A percentile compares a stretch with the other conserved stretches of the same genome.
phyloP scores from a whole-genome alignment of 495 filamentous ascomycete genomes.

The Polyplosphaeria fusca region DNA sequence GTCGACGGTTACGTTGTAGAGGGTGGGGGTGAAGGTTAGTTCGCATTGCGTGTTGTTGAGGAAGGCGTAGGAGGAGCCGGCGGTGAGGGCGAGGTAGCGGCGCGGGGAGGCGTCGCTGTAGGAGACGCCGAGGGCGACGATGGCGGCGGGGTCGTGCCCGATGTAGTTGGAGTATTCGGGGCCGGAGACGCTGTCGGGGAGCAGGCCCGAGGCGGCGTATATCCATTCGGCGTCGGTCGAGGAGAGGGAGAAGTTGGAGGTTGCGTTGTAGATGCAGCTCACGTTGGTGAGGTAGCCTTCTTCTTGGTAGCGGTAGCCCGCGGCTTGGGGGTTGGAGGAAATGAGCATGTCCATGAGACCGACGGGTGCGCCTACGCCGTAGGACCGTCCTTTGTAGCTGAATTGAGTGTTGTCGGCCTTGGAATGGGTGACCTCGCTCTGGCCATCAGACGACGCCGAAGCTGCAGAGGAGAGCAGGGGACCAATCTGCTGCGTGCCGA shows the following conservation, averaged over 20 bases:
- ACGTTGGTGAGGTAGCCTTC: slow-evolving; percentile 33
- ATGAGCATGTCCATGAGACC: slow-evolving; percentile 37
- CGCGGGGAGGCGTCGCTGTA: slow-evolving; percentile 21
- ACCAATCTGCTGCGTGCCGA: slow-evolving; percentile 33
- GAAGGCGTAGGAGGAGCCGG: slow-evolving; percentile 31
- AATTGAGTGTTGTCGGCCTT: slow-evolving; percentile 43
- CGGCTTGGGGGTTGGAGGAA: slow-evolving; percentile 16
- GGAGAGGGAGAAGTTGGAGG: slow-evolving; percentile 10
- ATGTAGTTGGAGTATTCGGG: slow-evolving; percentile 35
- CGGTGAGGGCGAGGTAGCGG: slow-evolving; percentile 33
- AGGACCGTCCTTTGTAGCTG: slow-evolving; percentile 39
- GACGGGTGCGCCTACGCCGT: slow-evolving; percentile 39
- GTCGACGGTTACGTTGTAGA: slow-evolving; percentile 40
- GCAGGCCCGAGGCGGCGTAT: slow-evolving; percentile 28
- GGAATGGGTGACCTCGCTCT: slow-evolving; percentile 17
- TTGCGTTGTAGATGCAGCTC: slow-evolving; percentile 39
- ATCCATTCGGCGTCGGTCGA: slow-evolving; percentile 16
- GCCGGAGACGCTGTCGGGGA: slow-evolving; percentile 33
- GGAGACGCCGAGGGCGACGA: slow-evolving; percentile 37
- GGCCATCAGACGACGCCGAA: slow-evolving; percentile 33
- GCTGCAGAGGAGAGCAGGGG: slow-evolving; percentile 32
- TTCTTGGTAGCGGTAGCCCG: slow-evolving; percentile 38
- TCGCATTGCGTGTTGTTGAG: slow-evolving; percentile 40
- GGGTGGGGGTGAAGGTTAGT: slow-evolving; percentile 34
- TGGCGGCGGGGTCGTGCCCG: slow-evolving; percentile 27